A percentile compares a stretch with the other conserved stretches of the same genome.
phyloP scores from a whole-genome alignment of 2,329 filamentous ascomycete genomes.

The Aschersonia sp. region DNA sequence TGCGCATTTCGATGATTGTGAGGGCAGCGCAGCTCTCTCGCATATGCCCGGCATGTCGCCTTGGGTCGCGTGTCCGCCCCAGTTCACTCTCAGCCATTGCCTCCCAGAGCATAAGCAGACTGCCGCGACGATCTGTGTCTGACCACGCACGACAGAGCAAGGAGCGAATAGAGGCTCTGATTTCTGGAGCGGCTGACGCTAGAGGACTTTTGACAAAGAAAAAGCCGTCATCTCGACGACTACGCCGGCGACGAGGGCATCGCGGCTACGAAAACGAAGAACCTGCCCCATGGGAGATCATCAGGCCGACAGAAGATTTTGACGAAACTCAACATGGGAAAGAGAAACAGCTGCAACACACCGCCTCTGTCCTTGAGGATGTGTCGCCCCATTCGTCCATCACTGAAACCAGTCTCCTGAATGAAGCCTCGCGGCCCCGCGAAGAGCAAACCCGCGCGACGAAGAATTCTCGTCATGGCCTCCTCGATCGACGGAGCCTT shows the following conservation, averaged over 20 bases:
- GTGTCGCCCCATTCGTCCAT: no score
- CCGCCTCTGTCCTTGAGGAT: no score
- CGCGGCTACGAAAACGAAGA: constrained; percentile 1
- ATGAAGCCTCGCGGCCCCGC: no score
- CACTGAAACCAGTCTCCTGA: no score
- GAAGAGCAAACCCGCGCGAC: not conserved
- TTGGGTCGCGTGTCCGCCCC: constrained; percentile 11
- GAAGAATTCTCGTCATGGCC: constrained; percentile 9
- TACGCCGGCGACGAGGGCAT: not conserved
- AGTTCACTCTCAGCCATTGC: constrained; percentile 3
- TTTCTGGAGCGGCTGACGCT: constrained; percentile 5
- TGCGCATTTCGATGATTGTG: constrained; percentile 17
- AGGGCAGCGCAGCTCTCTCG: constrained; percentile 17
- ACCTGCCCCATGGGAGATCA: not conserved
- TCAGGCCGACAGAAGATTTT: not conserved
- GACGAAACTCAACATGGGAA: no score
- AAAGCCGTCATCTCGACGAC: not conserved
- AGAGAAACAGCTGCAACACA: no score
- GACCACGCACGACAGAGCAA: constrained; percentile 9
- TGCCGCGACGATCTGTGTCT: constrained; percentile 11
- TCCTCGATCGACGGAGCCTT: constrained; percentile 15
- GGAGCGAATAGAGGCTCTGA: constrained; percentile 12
- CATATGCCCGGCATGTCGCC: constrained; percentile 19
- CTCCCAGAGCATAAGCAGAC: constrained; percentile 3
- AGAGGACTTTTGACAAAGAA: not conserved